phyloP scores from a whole-genome alignment of 2,329 filamentous ascomycete species.

The Cyphellophora europaea region DNA sequence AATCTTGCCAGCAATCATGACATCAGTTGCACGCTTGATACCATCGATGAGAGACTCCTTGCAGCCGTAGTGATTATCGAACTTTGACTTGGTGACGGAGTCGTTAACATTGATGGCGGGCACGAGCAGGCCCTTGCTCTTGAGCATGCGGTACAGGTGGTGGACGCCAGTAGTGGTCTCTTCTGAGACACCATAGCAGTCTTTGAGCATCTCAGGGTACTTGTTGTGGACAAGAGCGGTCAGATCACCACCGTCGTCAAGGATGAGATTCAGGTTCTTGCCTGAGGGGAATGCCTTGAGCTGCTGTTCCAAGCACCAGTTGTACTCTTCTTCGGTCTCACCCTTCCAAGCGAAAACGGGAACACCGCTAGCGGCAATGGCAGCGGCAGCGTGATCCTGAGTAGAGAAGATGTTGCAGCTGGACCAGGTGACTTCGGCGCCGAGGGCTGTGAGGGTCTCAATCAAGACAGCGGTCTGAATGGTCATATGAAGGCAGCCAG shows the following conservation, averaged over 20 bases:
- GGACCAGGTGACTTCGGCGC: conserved; percentile 97
- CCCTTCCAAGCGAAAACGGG: conserved; percentile 80
- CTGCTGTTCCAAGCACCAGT: conserved; percentile 99
- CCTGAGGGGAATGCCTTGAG: conserved; percentile 91
- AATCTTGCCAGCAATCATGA: conserved; percentile 99
- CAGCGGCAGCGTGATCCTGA: conserved; percentile 95
- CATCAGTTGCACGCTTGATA: conserved; percentile 99
- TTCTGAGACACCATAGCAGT: conserved; percentile 97
- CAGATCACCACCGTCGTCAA: conserved; percentile 96
- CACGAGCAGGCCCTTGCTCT: conserved; percentile 78
- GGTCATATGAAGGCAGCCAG: conserved; percentile 98
- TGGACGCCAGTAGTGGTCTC: conserved; percentile 99
- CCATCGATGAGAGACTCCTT: conserved; percentile 96
- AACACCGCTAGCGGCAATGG: conserved; percentile 86
- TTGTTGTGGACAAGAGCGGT: conserved; percentile 94
- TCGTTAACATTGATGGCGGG: conserved; percentile 99
- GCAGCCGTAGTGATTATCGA: conserved; percentile 99
- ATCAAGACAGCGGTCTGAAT: conserved; percentile 99
- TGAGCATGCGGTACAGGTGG: conserved; percentile 98
- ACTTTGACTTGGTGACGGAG: conserved; percentile 99
- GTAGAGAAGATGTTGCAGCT: conserved; percentile 99
- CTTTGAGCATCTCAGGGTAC: conserved; percentile 97
- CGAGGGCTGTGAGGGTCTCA: conserved; percentile 88
- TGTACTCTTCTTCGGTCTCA: conserved; percentile 99
- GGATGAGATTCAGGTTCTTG: conserved; percentile 96